Percentiles rank a stretch among this genome's conserved stretches.
Evolutionary conservation across 352 stramenopile genomes (phyloP).

Genomic region (Phytophthora pini): DNA sequence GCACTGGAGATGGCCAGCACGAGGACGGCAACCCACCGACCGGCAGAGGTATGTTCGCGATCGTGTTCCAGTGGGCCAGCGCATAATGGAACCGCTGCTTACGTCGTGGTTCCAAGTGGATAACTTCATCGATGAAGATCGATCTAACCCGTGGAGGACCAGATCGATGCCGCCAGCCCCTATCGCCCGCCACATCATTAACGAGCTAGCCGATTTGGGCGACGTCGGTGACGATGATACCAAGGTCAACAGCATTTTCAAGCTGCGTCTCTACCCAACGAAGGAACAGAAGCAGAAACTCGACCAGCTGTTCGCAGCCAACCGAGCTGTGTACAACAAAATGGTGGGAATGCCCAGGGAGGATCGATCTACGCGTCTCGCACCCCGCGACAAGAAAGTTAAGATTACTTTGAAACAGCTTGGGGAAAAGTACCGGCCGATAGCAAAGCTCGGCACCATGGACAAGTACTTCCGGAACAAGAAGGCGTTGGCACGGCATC

Average conservation of each 20-base stretch:
- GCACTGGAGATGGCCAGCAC: neutral
- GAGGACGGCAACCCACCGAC: too few relatives aligned
- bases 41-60: neutral
- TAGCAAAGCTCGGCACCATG: constrained; percentile 10
- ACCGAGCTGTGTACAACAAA: constrained; percentile 34
- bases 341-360: constrained; percentile 5
- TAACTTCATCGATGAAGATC: neutral
- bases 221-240: too few relatives aligned
- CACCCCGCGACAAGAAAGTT: neutral
- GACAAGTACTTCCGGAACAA: constrained; percentile 23
- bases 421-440: constrained; percentile 6
- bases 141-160: neutral
- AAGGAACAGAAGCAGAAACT: neutral
- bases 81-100: neutral
- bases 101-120: neutral
- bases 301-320: constrained; percentile 20
- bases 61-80: neutral
- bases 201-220: neutral
- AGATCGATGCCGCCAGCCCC: neutral
- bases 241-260: neutral
- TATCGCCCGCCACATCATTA: neutral
- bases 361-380: constrained; percentile 2
- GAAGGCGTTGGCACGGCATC: neutral
- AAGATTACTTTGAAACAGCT: constrained; percentile 7
- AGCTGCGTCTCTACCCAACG: neutral